Evolutionary conservation across 129 eudicot species (phyloP), one percentile per base, ranked within the genome.

Genomic region (Dittrichia graveolens): DNA sequence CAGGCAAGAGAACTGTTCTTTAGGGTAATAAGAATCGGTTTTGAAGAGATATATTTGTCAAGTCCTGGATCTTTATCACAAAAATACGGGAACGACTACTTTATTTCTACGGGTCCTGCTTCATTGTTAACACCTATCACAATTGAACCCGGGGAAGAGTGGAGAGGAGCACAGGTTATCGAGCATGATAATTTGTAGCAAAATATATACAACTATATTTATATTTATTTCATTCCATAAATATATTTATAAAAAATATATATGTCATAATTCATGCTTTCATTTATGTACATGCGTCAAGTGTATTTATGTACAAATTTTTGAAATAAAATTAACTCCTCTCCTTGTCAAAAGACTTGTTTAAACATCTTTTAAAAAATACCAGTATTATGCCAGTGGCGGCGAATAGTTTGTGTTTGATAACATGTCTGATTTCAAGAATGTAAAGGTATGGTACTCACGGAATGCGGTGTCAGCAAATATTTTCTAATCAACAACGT

Each of bases 141-240:
- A 10, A 83, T 89, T 37, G 81, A 85, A 57, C 98, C 98, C 5
- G 98, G 95, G 65, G 95, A 93, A 72, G 90, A 82, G 62, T 93
- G 98, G 98, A 87, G 84, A 80, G 98, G 96, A 54, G 96, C 98
- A 71, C 98, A 89, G 53, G 90, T 87, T 13, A 84, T 93, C 53
- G 95, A 93, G 74, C 98, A 93, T 60, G 96, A 93, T 80, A 93
- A 93, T 76, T 82, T 89, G 85, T 92, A 80, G 83, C 42, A 31
- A 46, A 45, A 67, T 61, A 53, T 62, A 71, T 61, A 53, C 53
- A 31, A 43, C 46, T 43, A 53, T 63, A 13, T 62, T 38, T 46
- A 24, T 24, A 24, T 24, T 24, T 24, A 24, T 24, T 24, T 24
- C 31, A 24, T 24, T 0, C 2, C 31, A 24, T 24, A 2, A 24